Conservation (phyloP, 2,329 filamentous ascomycete genomes). For the Xylariaceae sp. region DNA sequence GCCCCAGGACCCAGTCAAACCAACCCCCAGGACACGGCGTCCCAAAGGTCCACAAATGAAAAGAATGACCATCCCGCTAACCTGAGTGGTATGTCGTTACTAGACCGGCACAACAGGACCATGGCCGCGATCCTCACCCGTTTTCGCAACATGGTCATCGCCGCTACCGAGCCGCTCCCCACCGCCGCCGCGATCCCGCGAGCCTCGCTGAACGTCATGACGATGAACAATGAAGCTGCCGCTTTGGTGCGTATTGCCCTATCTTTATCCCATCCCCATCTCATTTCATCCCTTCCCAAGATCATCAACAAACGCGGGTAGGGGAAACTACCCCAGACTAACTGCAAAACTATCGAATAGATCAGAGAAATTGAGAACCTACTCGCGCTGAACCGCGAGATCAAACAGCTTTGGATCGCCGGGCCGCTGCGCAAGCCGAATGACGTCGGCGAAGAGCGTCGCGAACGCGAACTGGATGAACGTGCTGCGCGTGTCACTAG, state of each 20-base stretch:
- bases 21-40: too few relatives aligned
- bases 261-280: neutral
- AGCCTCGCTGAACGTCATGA: slow-evolving; percentile 37
- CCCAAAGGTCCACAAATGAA: too few relatives aligned
- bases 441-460: slow-evolving; percentile 34
- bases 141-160: slow-evolving; percentile 40
- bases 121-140: slow-evolving; percentile 42
- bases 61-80: neutral
- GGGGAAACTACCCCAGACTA: neutral
- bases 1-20: too few relatives aligned
- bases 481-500: slow-evolving; percentile 35
- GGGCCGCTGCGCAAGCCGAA: slow-evolving; percentile 41
- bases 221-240: slow-evolving; percentile 36
- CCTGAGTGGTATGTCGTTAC: neutral
- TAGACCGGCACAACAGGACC: slow-evolving; percentile 42
- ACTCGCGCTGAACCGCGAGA: slow-evolving; percentile 41
- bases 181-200: slow-evolving; percentile 34
- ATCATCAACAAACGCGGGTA: neutral
- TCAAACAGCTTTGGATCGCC: slow-evolving; percentile 47
- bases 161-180: slow-evolving; percentile 34
- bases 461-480: slow-evolving; percentile 32
- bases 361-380: slow-evolving; percentile 41
- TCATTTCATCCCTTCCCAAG: neutral
- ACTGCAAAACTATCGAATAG: slow-evolving; percentile 22
- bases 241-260: slow-evolving; percentile 31